Evolutionary conservation across 2,329 filamentous ascomycete genomes (phyloP).

Genomic region (Xylaria sp.): DNA sequence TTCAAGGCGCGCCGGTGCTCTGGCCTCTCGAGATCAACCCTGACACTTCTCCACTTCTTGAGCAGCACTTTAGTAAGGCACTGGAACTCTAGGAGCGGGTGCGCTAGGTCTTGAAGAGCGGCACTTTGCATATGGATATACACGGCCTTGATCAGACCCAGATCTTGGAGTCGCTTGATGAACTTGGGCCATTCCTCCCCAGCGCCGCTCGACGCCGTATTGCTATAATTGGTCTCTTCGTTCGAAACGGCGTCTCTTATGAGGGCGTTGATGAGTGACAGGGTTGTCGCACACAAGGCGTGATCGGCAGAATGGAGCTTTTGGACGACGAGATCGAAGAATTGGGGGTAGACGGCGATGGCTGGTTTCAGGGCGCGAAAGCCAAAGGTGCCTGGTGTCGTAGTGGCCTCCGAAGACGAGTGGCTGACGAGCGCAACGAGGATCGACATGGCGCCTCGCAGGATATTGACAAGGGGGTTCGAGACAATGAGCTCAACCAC

Average conservation of each 20-base stretch:
- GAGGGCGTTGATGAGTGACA: constrained; percentile 93
- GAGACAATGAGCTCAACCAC: constrained; percentile 93
- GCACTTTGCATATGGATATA: constrained; percentile 95
- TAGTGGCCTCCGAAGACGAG: constrained; percentile 57
- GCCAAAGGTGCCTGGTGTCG: constrained; percentile 71
- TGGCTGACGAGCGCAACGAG: constrained; percentile 91
- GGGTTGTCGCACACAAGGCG: constrained; percentile 89
- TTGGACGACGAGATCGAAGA: constrained; percentile 91
- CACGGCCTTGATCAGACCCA: constrained; percentile 90
- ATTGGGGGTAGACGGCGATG: constrained; percentile 88
- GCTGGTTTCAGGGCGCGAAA: constrained; percentile 92
- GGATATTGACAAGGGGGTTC: constrained; percentile 95
- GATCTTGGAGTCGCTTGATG: constrained; percentile 89
- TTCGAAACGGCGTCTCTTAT: constrained; percentile 88
- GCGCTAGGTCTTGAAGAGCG: constrained; percentile 85
- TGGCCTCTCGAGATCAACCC: constrained; percentile 81
- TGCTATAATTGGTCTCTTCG: constrained; percentile 57
- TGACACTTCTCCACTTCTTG: constrained; percentile 84
- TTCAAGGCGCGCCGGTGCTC: constrained; percentile 90
- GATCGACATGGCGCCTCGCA: constrained; percentile 95
- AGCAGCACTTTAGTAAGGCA: constrained; percentile 85
- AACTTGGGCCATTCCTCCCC: constrained; percentile 91
- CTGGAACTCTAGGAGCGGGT: constrained; percentile 92
- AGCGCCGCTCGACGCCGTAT: constrained; percentile 43
- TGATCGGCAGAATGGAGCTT: constrained; percentile 94